Evolutionary conservation across 2,329 filamentous ascomycete genomes (phyloP).

Genomic region (Drechslerella coelobrocha): DNA sequence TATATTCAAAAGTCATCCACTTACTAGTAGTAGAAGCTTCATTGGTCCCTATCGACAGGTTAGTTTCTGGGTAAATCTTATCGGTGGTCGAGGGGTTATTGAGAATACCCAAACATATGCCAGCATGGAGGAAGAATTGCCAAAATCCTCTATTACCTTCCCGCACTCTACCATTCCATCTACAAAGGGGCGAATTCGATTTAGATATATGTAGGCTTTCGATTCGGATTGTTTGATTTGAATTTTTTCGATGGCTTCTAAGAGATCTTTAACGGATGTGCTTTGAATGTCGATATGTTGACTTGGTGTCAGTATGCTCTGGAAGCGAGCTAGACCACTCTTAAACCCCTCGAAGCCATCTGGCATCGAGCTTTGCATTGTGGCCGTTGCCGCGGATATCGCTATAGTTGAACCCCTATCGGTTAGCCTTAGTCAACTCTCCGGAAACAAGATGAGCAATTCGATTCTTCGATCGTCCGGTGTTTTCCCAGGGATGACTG

Average conservation of each 20-base stretch:
- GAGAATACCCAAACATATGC: not conserved
- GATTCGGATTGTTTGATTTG: not conserved
- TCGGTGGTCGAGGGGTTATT: not conserved
- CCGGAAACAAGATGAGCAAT: no score
- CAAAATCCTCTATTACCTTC: not conserved
- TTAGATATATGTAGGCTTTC: not conserved
- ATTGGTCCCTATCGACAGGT: constrained; percentile 1
- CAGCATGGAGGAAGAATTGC: not conserved
- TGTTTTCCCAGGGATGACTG: no score
- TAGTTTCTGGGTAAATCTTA: not conserved
- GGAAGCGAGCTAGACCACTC: not conserved
- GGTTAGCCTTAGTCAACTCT: not conserved
- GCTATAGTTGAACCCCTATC: not conserved
- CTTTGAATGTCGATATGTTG: not conserved
- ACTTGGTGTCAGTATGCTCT: not conserved
- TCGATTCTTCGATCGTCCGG: no score
- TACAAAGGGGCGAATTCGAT: not conserved
- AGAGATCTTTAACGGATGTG: not conserved
- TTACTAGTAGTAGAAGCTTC: not conserved
- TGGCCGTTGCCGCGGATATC: not conserved
- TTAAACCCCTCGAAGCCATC: not conserved
- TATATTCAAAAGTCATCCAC: not conserved
- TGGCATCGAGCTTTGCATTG: not conserved
- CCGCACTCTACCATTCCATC: not conserved
- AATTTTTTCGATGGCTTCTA: not conserved